Base-by-base conservation (phyloP, 768 basidiomycete genomes). In the Suillus sp. region DNA sequence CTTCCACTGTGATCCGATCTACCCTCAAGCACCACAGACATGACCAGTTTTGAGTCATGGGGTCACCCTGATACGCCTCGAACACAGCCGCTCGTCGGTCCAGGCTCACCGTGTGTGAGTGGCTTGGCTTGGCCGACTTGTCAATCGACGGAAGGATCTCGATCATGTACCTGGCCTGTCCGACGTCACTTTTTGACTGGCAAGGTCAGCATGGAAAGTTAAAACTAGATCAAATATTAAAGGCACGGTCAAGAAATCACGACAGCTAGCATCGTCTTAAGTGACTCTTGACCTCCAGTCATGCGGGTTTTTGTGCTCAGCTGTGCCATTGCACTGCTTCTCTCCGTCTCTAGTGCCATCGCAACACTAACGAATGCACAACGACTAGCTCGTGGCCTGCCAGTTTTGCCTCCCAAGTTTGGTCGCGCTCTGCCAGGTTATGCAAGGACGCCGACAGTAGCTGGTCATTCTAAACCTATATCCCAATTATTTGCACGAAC, bases 341-440 rank as follows among this genome's bases (percentile, higher is more conserved):
- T 70, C 61, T 64, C 68, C 16, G 66, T 69, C 37, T 66, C 66
- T 57, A 71, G 61, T 37, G 56, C 59, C 20, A 65, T 65, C 48
- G 66, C 65, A n/a, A 65, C 75, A 32, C 47, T 65, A 65, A 80
- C 80, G 13, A 83, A 82, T 65, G 79, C 71, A 22, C 75, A 81
- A 63, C 76, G 82, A 48, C 68, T 83, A 62, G 80, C 81, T 38
- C 77, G 79, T 55, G 81, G 81, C 11, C 73, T 83, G n/a, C 77
- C 79, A 37, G 78, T 79, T 2, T 71, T 74, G 32, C 77, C 75
- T 38, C 65, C 67, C 43, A 73, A 70, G 48, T 79, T 79, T 60
- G 71, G 68, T 45, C 73, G 75, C 20, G 68, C 38, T 43, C 61
- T 74, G 6, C 78, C 78, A 0, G 77, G 77, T 18, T 66, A 62